Base-by-base conservation (phyloP, 441 rosid genomes). In the Populus hybrid region DNA sequence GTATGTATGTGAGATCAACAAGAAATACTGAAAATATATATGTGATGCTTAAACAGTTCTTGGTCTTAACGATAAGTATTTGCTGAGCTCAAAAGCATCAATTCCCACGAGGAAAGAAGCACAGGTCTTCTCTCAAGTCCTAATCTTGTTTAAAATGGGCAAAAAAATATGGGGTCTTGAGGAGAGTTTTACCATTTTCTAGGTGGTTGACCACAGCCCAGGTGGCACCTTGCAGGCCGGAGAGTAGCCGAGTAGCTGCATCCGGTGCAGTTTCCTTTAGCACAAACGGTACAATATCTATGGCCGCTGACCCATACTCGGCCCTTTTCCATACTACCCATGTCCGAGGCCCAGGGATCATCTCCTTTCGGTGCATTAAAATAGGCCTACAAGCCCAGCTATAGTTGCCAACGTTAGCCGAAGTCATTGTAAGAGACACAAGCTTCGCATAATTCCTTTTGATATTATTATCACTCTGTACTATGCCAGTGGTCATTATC, bases 311-410 rank as follows among this genome's bases (percentile, higher is more conserved):
- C 87, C 99, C 98, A 94, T 46, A 91, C 86, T 84, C 93, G 97
- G 35, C 98, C 98, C 80, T 94, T 92, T 64, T 91, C 98, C 98
- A 93, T 92, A n/a, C 94, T 90, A 66, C 86, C 85, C 94, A 92
- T 88, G 86, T 91, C 98, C 75, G 91, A 86, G 64, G 93, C 99
- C 77, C 88, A 78, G 1, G 98, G 98, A 73, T 91, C 98, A 9
- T 89, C 87, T 61, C 98, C 99, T 75, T 87, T 86, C 20, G 97
- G 97, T 74, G 95, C 86, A 83, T 90, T 87, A 78, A 95, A 94
- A 75, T 81, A 86, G 26, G 95, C 84, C 99, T 94, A 84, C 59
- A 77, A 65, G 61, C 46, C 1, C 9, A 38, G 77, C 9, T 4
- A 10, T 28, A 10, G 10, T 10, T 21, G 2, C 11, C 28, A 10